Evolutionary conservation across 2,329 filamentous ascomycete genomes (phyloP).

Genomic region (Sphaerulina vaccinii): DNA sequence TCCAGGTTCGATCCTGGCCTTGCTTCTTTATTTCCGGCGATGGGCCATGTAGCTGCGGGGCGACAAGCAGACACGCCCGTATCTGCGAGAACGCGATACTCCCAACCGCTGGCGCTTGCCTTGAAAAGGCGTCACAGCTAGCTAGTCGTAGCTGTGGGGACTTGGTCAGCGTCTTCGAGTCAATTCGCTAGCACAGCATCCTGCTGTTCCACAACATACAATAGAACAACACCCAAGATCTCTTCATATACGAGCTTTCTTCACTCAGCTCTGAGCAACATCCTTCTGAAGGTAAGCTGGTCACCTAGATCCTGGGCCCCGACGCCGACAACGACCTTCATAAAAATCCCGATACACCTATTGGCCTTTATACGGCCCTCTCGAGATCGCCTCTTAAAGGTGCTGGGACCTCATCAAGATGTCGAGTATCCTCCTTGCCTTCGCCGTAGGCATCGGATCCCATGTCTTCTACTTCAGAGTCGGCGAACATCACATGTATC

Average conservation of each 20-base stretch:
- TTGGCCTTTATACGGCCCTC: background rate
- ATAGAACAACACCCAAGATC: background rate
- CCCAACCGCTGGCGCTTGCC: too few relatives aligned
- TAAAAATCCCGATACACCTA: too few relatives aligned
- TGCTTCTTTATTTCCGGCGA: too few relatives aligned
- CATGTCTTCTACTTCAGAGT: constrained; percentile 30
- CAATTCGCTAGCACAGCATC: background rate
- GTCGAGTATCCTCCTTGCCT: constrained; percentile 8
- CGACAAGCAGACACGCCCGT: too few relatives aligned
- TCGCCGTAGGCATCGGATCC: constrained; percentile 23
- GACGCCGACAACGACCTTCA: too few relatives aligned
- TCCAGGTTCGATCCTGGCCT: too few relatives aligned
- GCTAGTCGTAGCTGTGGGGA: too few relatives aligned
- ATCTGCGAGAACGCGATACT: too few relatives aligned
- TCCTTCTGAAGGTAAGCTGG: background rate
- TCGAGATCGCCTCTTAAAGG: background rate
- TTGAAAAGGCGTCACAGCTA: too few relatives aligned
- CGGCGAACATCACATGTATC: constrained; percentile 32
- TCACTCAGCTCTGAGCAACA: background rate
- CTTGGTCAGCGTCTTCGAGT: background rate
- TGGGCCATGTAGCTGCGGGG: too few relatives aligned
- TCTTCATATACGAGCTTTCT: background rate
- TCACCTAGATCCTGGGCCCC: background rate
- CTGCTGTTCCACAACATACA: background rate
- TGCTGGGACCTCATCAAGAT: background rate